These are phyloP conservation scores for Xylariaceae sp. DNA, from an alignment of 2,329 filamentous ascomycete genomes.

Conservation along the genomic window DNA sequence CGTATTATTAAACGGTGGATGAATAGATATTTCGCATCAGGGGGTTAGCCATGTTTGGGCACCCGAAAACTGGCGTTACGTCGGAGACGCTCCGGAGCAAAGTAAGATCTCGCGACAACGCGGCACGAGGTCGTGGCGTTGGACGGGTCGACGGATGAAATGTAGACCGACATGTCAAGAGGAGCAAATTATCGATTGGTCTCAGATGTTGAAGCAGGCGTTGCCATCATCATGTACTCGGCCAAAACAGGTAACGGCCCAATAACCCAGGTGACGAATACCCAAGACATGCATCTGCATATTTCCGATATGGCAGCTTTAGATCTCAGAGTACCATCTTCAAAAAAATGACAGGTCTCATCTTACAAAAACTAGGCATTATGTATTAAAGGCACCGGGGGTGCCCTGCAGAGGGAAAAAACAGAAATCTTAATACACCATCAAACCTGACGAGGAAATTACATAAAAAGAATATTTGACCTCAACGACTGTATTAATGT, in stretches of 20 bases:
- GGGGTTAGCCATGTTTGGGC: background rate
- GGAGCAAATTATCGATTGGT: conserved; percentile 2
- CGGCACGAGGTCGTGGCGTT: background rate
- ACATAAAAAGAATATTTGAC: conserved; percentile 5
- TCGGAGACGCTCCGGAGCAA: background rate
- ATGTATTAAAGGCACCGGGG: conserved; percentile 10
- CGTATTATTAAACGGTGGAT: background rate
- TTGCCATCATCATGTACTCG: conserved; percentile 19
- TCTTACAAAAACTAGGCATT: conserved; percentile 21
- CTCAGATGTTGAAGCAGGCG: conserved; percentile 4
- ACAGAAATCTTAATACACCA: conserved; percentile 1
- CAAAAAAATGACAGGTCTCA: conserved; percentile 31
- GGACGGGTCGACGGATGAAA: conserved; percentile 3
- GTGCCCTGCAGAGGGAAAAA: conserved; percentile 6
- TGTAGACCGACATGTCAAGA: conserved; percentile 4
- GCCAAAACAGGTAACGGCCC: conserved; percentile 31
- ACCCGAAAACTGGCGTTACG: background rate
- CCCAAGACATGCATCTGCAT: conserved; percentile 36
- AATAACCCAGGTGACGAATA: conserved; percentile 26
- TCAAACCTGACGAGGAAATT: conserved; percentile 13
- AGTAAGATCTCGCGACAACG: background rate
- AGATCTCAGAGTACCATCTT: conserved; percentile 29
- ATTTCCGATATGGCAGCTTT: conserved; percentile 33
- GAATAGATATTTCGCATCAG: background rate
- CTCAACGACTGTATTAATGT: background rate